Evolutionary conservation across 306 rosid genomes (phyloP), one percentile per base, ranked within the genome.

Genomic region (Castanopsis chinensis): DNA sequence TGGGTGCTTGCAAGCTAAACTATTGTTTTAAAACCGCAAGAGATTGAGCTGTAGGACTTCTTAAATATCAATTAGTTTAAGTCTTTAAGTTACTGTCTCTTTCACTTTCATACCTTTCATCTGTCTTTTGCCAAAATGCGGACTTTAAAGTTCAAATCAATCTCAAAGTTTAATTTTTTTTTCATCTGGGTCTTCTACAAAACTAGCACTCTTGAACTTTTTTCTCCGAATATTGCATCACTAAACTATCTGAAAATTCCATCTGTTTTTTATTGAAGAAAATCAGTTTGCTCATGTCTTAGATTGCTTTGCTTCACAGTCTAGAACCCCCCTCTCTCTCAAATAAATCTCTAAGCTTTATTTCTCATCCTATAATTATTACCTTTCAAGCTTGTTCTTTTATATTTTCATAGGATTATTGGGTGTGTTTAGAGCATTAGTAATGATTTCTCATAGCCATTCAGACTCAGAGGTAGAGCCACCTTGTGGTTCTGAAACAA

Each of bases 401-500:
- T n/a, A 59, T 49, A 49, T 69, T 55, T 77, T 51, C 74, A 65
- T 65, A 76, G 69, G 83, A 53, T 77, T 76, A 53, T 69, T 56
- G 71, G 71, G 53, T 25, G 65, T 69, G 30, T 28, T 70, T 56
- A 49, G 33, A 70, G 15, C 14, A 55, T 18, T 25, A 25, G 30
- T 70, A 57, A 75, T 59, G 8, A 87, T 87, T 88, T 79, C 84
- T 67, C 80, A 80, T 30, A 78, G 69, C 30, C 75, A 13, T 13
- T 13, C 45, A 41, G 11, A 41, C 45, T 41, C 45, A 41, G 45
- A 79, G 78, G 79, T 82, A 58, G 78, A 82, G 54, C 70, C 82
- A 35, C 73, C 88, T 41, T 72, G 78, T 17, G 76, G 72, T 68
- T 15, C 64, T 41, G 69, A 84, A 55, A 55, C 90, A 41, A 78